phyloP scores from a whole-genome alignment of 495 filamentous ascomycete genomes.

The Tuber aestivum region DNA sequence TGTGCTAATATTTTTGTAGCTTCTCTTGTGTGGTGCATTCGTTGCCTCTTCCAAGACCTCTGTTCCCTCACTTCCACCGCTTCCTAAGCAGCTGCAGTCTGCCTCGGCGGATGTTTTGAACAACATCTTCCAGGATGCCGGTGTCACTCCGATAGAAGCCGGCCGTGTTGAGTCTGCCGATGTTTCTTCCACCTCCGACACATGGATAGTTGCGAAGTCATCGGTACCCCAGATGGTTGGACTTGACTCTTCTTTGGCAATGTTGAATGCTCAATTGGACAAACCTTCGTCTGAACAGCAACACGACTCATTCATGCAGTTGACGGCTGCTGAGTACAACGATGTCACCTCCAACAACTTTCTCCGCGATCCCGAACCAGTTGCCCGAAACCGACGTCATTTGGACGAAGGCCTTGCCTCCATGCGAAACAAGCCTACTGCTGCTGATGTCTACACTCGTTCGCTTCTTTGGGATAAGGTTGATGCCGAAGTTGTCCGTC shows the following conservation, averaged over 20 bases:
- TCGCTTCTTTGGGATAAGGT: conserved; percentile 93
- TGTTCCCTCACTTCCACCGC: conserved; percentile 64
- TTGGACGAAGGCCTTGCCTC: conserved; percentile 77
- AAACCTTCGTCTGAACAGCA: conserved; percentile 77
- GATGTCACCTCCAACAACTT: conserved; percentile 68
- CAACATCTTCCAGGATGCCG: conserved; percentile 76
- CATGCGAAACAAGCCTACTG: conserved; percentile 65
- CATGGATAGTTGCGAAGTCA: conserved; percentile 42
- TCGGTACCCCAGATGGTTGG: conserved; percentile 41
- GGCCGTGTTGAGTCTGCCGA: conserved; percentile 39
- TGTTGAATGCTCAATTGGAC: conserved; percentile 42
- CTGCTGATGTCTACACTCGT: conserved; percentile 82
- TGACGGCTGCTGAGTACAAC: conserved; percentile 85
- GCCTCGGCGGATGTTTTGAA: conserved; percentile 86
- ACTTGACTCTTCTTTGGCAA: conserved; percentile 39
- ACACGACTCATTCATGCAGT: conserved; percentile 78
- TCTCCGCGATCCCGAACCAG: conserved; percentile 49
- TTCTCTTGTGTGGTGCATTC: conserved; percentile 93
- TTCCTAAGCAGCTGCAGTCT: conserved; percentile 87
- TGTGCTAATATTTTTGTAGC: conserved; percentile 50
- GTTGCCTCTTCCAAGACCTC: conserved; percentile 74
- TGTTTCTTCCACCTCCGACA: conserved; percentile 29
- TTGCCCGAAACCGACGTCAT: conserved; percentile 57
- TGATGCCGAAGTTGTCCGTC: conserved; percentile 80
- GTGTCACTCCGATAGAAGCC: conserved; percentile 47